A percentile compares a stretch with the other conserved stretches of the same genome.
phyloP scores from a whole-genome alignment of 441 rosid species.

The Caryocar brasiliense region DNA sequence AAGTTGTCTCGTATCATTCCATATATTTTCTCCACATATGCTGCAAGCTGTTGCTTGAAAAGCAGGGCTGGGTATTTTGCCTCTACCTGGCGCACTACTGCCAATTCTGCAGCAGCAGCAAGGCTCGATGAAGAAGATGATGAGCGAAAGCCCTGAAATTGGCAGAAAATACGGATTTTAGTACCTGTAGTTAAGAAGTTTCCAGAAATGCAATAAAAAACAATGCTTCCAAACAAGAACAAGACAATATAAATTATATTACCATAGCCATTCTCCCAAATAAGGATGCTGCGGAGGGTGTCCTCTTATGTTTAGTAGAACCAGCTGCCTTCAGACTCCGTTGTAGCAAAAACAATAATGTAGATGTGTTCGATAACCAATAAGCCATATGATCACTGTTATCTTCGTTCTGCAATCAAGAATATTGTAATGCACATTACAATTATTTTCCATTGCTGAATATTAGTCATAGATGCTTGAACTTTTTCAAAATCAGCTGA shows the following conservation, averaged over 20 bases:
- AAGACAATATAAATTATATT: too few relatives aligned
- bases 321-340: constrained; percentile 65
- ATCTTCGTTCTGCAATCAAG: constrained; percentile 68
- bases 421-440: neutral
- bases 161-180: constrained; percentile 11
- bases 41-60: constrained; percentile 96
- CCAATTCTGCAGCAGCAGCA: constrained; percentile 59
- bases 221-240: too few relatives aligned
- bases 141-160: constrained; percentile 76
- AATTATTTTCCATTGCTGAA: neutral
- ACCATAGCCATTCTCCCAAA: constrained; percentile 98
- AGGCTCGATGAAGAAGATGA: constrained; percentile 72
- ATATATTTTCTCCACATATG: constrained; percentile 92
- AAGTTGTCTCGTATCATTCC: constrained; percentile 97
- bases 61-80: constrained; percentile 98
- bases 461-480: neutral
- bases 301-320: constrained; percentile 54
- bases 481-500: neutral
- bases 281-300: constrained; percentile 68
- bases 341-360: constrained; percentile 84
- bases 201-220: too few relatives aligned
- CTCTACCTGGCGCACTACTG: constrained; percentile 78
- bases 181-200: too few relatives aligned
- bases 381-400: constrained; percentile 86
- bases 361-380: constrained; percentile 89